A percentile compares a stretch with the other conserved stretches of the same genome.
Evolutionary conservation across 1,284 basidiomycete genomes (phyloP).

Genomic region (Heterobasidion irregulare): DNA sequence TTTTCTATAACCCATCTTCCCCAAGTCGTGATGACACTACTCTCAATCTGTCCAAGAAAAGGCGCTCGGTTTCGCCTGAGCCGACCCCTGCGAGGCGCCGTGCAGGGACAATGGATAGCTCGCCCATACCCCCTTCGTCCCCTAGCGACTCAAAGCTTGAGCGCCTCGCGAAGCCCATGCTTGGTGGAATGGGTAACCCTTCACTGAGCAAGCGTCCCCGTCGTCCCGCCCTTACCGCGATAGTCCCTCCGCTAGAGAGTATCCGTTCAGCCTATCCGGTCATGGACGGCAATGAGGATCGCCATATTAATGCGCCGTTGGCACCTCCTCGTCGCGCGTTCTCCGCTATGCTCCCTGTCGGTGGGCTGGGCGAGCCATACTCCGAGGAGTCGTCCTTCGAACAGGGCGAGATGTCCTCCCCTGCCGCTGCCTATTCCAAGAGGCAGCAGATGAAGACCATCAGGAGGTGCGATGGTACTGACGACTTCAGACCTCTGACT

Average conservation of each 20-base stretch:
- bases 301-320: conserved; percentile 14
- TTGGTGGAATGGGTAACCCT: conserved; percentile 53
- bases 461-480: conserved; percentile 68
- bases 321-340: conserved; percentile 61
- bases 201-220: conserved; percentile 49
- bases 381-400: conserved; percentile 45
- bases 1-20: conserved; percentile 55
- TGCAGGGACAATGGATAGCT: conserved; percentile 32
- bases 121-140: conserved; percentile 53
- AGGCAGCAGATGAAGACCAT: conserved; percentile 68
- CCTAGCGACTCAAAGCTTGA: conserved; percentile 60
- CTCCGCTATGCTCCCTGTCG: conserved; percentile 59
- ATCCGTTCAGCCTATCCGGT: no score
- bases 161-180: conserved; percentile 47
- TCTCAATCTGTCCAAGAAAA: conserved; percentile 46
- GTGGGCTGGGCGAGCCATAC: conserved; percentile 33
- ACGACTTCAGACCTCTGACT: conserved; percentile 65
- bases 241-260: conserved; percentile 29
- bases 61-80: conserved; percentile 63
- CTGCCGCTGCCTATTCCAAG: conserved; percentile 68
- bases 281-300: conserved; percentile 2
- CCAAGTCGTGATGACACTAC: conserved; percentile 33
- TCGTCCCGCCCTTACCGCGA: conserved; percentile 59
- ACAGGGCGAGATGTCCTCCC: conserved; percentile 51
- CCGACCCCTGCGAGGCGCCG: conserved; percentile 24